Evolutionary conservation across 208 protist genomes (phyloP).

Genomic region (Leishmania tarentolae): DNA sequence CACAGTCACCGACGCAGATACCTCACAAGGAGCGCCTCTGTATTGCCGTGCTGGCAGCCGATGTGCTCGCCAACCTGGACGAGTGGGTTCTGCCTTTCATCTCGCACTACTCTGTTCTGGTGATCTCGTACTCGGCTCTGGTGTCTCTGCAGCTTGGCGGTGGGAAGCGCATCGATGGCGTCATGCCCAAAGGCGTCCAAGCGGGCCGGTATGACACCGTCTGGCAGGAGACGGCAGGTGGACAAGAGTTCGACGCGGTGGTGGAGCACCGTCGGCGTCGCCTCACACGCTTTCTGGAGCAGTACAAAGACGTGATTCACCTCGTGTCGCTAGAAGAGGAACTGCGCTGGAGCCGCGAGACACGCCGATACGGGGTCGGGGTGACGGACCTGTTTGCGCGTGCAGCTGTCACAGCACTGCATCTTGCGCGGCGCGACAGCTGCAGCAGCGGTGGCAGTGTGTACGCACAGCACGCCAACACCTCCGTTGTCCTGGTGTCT

Average conservation of each 20-base stretch:
- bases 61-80: conserved; percentile 78
- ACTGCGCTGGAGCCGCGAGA: conserved; percentile 66
- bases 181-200: conserved; percentile 32
- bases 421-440: conserved; percentile 59
- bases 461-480: conserved; percentile 28
- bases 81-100: conserved; percentile 78
- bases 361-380: conserved; percentile 71
- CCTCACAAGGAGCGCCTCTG: conserved; percentile 36
- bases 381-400: conserved; percentile 56
- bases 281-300: conserved; percentile 58
- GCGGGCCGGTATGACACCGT: conserved; percentile 41
- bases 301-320: conserved; percentile 72
- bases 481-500: conserved; percentile 52
- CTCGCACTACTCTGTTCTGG: conserved; percentile 72
- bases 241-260: conserved; percentile 42
- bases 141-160: conserved; percentile 54
- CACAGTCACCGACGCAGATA: conserved; percentile 67
- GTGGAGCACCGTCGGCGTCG: conserved; percentile 52
- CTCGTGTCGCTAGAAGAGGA: conserved; percentile 82
- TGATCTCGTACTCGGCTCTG: conserved; percentile 78
- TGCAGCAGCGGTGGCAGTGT: conserved; percentile 9
- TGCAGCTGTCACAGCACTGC: conserved; percentile 65
- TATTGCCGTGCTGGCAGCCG: conserved; percentile 77
- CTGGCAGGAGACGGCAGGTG: conserved; percentile 42
- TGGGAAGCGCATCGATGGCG: conserved; percentile 48